These are phyloP conservation scores for Botryotinia narcissicola DNA, from an alignment of 2,329 filamentous ascomycete genomes.

Conservation along the genomic window DNA sequence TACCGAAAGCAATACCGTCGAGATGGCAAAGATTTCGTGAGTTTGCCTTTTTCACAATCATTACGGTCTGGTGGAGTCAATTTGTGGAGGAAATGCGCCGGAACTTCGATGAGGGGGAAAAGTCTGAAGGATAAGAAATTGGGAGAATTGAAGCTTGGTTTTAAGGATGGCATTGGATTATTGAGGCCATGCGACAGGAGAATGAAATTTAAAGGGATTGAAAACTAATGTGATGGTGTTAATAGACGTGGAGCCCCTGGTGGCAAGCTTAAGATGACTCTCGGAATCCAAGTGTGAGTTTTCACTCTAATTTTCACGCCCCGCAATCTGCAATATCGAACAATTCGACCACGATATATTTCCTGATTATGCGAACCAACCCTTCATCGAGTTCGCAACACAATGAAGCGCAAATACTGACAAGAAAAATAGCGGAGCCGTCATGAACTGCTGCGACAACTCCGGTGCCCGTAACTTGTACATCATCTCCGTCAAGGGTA, in stretches of 20 bases:
- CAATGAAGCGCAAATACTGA: conserved; percentile 21
- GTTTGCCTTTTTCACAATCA: conserved; percentile 39
- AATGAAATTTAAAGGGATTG: not conserved
- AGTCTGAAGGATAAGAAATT: not conserved
- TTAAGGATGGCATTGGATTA: not conserved
- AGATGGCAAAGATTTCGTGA: conserved; percentile 65
- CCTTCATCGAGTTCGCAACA: conserved; percentile 6
- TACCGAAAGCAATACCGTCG: conserved; percentile 43
- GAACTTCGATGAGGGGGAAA: not conserved
- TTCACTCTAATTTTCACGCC: conserved; percentile 12
- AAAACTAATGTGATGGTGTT: conserved; percentile 26
- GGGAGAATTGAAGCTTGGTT: not conserved
- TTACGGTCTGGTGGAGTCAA: conserved; percentile 7
- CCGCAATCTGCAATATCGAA: conserved; percentile 35
- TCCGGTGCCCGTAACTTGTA: conserved; percentile 97
- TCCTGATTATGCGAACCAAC: not conserved
- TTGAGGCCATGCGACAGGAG: not conserved
- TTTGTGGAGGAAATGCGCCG: conserved; percentile 11
- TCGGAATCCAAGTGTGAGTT: conserved; percentile 99
- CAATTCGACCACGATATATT: conserved; percentile 25
- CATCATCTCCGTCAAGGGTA: conserved; percentile 99
- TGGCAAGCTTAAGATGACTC: conserved; percentile 99
- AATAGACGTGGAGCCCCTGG: conserved; percentile 83
- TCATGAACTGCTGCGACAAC: conserved; percentile 99
- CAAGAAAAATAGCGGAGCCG: conserved; percentile 69